phyloP scores from a whole-genome alignment of 495 filamentous ascomycete genomes.

The Aspergillus diversus region DNA sequence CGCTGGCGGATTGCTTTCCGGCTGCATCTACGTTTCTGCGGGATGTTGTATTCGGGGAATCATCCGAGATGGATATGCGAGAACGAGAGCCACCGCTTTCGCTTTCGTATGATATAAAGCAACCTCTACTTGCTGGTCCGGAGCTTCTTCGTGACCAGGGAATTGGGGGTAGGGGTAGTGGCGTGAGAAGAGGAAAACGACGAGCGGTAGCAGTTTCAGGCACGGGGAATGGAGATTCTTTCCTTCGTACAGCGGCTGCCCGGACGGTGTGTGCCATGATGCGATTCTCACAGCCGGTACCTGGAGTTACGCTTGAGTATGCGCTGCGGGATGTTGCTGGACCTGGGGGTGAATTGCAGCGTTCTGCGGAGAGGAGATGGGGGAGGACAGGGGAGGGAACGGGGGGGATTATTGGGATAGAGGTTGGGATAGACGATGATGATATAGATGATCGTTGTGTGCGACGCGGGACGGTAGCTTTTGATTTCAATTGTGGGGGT shows the following conservation, averaged over 20 bases:
- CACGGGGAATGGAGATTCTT: conserved; percentile 90
- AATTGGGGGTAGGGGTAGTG: not conserved
- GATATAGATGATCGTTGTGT: conserved; percentile 37
- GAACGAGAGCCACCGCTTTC: not conserved
- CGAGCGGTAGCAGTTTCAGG: conserved; percentile 75
- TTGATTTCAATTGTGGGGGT: conserved; percentile 84
- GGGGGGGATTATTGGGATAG: conserved; percentile 88
- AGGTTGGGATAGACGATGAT: conserved; percentile 50
- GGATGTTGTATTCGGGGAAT: not conserved
- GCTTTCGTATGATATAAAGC: conserved; percentile 6
- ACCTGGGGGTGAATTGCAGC: conserved; percentile 72
- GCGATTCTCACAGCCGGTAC: conserved; percentile 56
- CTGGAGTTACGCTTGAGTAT: conserved; percentile 31
- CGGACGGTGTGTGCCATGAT: conserved; percentile 74
- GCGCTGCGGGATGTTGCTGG: conserved; percentile 70
- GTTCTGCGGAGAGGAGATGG: conserved; percentile 78
- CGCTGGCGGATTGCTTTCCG: conserved; percentile 15
- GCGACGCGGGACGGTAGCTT: conserved; percentile 58
- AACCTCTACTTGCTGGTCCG: conserved; percentile 1
- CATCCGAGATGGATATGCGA: not conserved
- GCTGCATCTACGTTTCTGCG: not conserved
- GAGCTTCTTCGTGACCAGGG: not conserved
- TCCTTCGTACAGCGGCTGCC: conserved; percentile 72
- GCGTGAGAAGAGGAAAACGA: conserved; percentile 9
- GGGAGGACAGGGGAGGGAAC: conserved; percentile 75